Base-by-base conservation (phyloP, 2,329 filamentous ascomycete genomes). In the Aaosphaeria arxii region DNA sequence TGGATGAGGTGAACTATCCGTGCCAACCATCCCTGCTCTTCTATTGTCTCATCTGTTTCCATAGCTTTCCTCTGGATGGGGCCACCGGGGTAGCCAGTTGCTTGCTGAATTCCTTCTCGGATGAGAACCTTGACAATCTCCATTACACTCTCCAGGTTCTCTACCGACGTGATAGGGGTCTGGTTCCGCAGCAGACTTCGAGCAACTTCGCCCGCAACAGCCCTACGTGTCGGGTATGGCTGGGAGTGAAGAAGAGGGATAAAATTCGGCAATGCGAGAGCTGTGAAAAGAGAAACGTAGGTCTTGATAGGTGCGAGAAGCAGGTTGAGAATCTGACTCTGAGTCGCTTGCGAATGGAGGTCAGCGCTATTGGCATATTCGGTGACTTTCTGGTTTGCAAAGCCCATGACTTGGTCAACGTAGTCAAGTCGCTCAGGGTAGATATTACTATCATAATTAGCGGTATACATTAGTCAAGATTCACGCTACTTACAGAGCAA, bases 11-110 rank as follows among this genome's bases (percentile, higher is more conserved):
- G 94, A 13, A 96, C 85, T 64, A 99, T 86, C 59, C 94, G 83
- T 33, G 94, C 94, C 46, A 99, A 79, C 91, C 91, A 96, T 44
- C 94, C 94, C 76, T 99, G 94, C 73, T 99, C 94, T 71, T 99
- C 92, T 63, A 97, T 85, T 0, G 92, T 97, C 74, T 99, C 95
- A 53, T 99, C 94, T 1, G 94, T 97, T 75, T 99, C 95, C 42
- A 82, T 77, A 17, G 83, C 82, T 52, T 90, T 85, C 54, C 89
- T 80, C 63, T 92, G 88, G 11, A 78, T 73, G 5, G 87, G 83
- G 36, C 87, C 84, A 4, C 89, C 89, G 0, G 91, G 86, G 61
- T 96, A 96, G 30, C 89, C 89, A 42, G 84, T 81, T n/a, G 89
- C 84, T 46, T 74, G 70, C 62, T 95, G 91, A 11, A 88, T 86